Conservation (phyloP, 1,284 basidiomycete genomes). For the Phenoliferia sp. region DNA sequence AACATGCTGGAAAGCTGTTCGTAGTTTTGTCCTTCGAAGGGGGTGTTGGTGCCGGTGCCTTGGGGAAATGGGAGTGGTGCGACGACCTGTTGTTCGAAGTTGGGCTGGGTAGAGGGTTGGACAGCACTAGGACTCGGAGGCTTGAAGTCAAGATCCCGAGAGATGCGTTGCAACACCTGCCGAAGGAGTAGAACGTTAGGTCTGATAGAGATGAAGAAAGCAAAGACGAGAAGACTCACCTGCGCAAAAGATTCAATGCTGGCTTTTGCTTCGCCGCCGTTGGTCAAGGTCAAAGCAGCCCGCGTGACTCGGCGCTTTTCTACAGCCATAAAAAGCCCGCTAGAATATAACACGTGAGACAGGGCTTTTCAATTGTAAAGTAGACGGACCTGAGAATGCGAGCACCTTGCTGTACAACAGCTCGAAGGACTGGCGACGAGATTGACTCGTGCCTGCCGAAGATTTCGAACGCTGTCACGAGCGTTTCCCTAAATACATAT, state of each 20-base stretch:
- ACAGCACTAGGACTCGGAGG: neutral
- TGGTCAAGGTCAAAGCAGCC: constrained; percentile 12
- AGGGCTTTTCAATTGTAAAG: too few relatives aligned
- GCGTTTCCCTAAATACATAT: neutral
- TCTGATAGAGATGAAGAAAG: neutral
- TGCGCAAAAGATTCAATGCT: constrained; percentile 16
- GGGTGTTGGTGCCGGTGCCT: neutral
- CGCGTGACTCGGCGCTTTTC: constrained; percentile 20
- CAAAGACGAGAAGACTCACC: too few relatives aligned
- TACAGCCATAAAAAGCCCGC: constrained; percentile 24
- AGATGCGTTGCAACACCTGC: neutral
- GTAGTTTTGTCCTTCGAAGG: neutral
- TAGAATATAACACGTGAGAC: neutral
- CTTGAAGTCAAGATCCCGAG: neutral
- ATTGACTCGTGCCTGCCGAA: constrained; percentile 18
- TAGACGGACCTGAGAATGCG: constrained; percentile 16
- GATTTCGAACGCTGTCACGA: constrained; percentile 19
- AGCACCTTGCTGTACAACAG: constrained; percentile 17
- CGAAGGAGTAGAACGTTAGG: neutral
- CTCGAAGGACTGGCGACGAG: constrained; percentile 2
- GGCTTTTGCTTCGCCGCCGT: neutral
- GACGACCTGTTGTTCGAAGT: neutral
- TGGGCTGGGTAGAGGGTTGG: neutral
- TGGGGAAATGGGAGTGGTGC: neutral
- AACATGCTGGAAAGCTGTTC: neutral